Evolutionary conservation across 306 rosid genomes (phyloP).

Genomic region (Glycyrrhiza uralensis): DNA sequence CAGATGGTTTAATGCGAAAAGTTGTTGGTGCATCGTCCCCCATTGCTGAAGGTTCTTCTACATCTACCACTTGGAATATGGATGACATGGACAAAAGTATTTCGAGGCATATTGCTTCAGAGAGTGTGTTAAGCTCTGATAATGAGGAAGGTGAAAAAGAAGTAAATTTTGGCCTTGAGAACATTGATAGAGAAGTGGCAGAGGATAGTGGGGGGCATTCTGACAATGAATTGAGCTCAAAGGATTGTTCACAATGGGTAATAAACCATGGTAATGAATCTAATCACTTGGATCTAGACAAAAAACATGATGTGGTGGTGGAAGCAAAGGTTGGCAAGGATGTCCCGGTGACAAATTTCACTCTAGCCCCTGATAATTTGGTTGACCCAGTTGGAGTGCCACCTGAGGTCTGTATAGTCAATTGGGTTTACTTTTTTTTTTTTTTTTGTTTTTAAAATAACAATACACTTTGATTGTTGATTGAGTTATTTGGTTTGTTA

Average conservation of each 20-base stretch:
- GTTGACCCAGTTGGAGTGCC: slow-evolving; percentile 79
- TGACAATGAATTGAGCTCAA: slow-evolving; percentile 69
- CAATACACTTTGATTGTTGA: slow-evolving; percentile 14
- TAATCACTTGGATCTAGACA: slow-evolving; percentile 38
- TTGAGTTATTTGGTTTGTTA: slow-evolving; percentile 2
- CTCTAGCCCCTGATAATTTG: slow-evolving; percentile 30
- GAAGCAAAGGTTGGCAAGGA: slow-evolving; percentile 47
- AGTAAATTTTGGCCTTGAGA: slow-evolving; percentile 33
- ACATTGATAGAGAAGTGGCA: slow-evolving; percentile 31
- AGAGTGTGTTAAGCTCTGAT: slow-evolving; percentile 57
- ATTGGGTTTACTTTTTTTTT: not conserved
- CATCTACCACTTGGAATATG: slow-evolving; percentile 31
- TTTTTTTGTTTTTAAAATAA: not conserved
- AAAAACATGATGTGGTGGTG: slow-evolving; percentile 34
- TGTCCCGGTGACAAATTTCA: slow-evolving; percentile 36
- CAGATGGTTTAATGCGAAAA: slow-evolving; percentile 80
- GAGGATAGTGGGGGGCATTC: slow-evolving; percentile 60
- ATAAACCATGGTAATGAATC: slow-evolving; percentile 42
- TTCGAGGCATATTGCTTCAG: slow-evolving; percentile 44
- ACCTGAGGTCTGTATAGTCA: slow-evolving; percentile 71
- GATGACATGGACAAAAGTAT: slow-evolving; percentile 45
- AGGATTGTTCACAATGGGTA: slow-evolving; percentile 49
- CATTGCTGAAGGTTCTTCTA: slow-evolving; percentile 39
- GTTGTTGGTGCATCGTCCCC: slow-evolving; percentile 62
- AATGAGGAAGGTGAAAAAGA: slow-evolving; percentile 57